These are phyloP conservation scores for Naegleria lovaniensis DNA, from an alignment of 208 protist genomes.

Conservation along the genomic window DNA sequence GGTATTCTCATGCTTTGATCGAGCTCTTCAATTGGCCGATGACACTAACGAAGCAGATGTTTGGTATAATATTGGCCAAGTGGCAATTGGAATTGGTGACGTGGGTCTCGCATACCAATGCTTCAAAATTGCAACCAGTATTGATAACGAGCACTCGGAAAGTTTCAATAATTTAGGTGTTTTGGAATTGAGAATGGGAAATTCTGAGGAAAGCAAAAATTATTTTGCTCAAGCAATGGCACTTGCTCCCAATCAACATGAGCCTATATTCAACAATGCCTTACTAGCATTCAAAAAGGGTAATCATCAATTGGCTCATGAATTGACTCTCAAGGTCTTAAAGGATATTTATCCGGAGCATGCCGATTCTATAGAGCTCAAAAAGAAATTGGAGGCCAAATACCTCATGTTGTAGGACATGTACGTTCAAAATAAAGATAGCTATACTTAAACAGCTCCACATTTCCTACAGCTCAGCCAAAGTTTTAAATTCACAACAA, in stretches of 20 bases:
- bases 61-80: conserved; percentile 91
- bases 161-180: conserved; percentile 87
- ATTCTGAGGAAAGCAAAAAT: conserved; percentile 54
- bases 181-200: conserved; percentile 57
- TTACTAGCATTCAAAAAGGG: conserved; percentile 62
- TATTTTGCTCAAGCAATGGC: conserved; percentile 64
- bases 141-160: conserved; percentile 78
- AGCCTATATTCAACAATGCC: conserved; percentile 82
- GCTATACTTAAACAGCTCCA: too few relatives aligned
- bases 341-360: conserved; percentile 66
- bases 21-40: conserved; percentile 59
- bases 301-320: conserved; percentile 68
- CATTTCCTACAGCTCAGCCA: too few relatives aligned
- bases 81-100: conserved; percentile 83
- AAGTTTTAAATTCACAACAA: too few relatives aligned
- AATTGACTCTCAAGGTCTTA: conserved; percentile 54
- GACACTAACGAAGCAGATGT: conserved; percentile 71
- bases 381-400: conserved; percentile 45
- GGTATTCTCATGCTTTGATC: conserved; percentile 78
- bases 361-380: conserved; percentile 62
- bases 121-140: conserved; percentile 73
- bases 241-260: conserved; percentile 63
- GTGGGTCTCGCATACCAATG: conserved; percentile 73
- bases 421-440: too few relatives aligned
- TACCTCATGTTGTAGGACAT: neutral